phyloP scores from a whole-genome alignment of 108 stramenopile species.

The Cylindrotheca fusiformis region DNA sequence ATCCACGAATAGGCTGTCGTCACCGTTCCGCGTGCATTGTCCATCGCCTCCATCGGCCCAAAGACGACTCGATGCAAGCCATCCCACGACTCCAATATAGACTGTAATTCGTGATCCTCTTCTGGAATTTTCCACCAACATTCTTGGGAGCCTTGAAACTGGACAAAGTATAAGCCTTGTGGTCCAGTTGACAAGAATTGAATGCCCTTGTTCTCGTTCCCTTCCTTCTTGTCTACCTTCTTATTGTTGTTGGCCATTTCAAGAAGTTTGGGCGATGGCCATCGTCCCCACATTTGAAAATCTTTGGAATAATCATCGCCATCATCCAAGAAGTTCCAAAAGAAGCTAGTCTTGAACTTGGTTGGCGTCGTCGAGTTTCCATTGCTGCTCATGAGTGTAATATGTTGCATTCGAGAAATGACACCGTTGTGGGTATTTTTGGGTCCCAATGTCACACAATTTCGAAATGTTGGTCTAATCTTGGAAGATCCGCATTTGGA shows the following conservation, averaged over 20 bases:
- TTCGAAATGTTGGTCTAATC: constrained; percentile 9
- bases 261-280: no score
- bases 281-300: constrained; percentile 29
- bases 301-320: no score
- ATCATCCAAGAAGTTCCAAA: no score
- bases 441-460: constrained; percentile 20
- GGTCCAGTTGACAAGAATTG: constrained; percentile 66
- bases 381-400: no score
- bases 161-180: constrained; percentile 61
- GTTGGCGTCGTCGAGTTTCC: no score
- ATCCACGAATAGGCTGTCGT: constrained; percentile 53
- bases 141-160: constrained; percentile 59
- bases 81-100: constrained; percentile 53
- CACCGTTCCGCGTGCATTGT: constrained; percentile 7
- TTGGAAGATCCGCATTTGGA: constrained; percentile 32
- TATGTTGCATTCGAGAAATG: constrained; percentile 24
- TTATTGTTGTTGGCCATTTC: no score
- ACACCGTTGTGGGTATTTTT: constrained; percentile 17
- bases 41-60: constrained; percentile 32
- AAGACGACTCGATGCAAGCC: constrained; percentile 67
- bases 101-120: constrained; percentile 56
- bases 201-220: constrained; percentile 26
- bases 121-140: constrained; percentile 63
- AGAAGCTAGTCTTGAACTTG: no score
- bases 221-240: background rate